These are phyloP conservation scores for Protomyces inouyei DNA, from an alignment of 1,139 yeast genomes.

Conservation along the genomic window DNA sequence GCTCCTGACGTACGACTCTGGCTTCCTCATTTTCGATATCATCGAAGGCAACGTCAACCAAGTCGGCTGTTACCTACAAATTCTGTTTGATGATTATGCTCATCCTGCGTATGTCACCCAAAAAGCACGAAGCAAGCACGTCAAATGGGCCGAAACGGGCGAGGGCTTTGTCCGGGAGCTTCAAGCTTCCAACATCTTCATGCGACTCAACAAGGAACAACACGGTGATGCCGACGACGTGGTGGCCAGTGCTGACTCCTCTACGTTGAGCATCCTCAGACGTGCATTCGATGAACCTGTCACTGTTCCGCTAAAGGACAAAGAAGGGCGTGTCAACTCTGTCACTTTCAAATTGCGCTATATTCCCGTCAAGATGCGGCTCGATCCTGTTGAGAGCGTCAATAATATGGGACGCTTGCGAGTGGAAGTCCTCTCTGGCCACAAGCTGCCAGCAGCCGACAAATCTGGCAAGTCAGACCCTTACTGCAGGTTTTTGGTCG, in stretches of 20 bases:
- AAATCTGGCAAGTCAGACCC: constrained; percentile 93
- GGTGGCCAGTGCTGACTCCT: constrained; percentile 59
- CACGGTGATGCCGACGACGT: constrained; percentile 53
- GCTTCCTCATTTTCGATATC: constrained; percentile 68
- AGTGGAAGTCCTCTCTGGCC: constrained; percentile 61
- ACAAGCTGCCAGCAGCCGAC: constrained; percentile 75
- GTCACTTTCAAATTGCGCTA: constrained; percentile 60
- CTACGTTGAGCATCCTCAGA: constrained; percentile 63
- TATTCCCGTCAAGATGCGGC: constrained; percentile 64
- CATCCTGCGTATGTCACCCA: constrained; percentile 57
- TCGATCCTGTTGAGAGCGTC: constrained; percentile 72
- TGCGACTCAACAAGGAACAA: constrained; percentile 53
- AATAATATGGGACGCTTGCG: constrained; percentile 69
- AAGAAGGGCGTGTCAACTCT: constrained; percentile 41
- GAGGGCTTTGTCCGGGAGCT: constrained; percentile 72
- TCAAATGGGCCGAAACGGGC: constrained; percentile 56
- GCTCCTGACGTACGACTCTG: constrained; percentile 59
- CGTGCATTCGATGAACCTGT: constrained; percentile 58
- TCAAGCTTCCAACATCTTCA: constrained; percentile 61
- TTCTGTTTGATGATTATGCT: constrained; percentile 69
- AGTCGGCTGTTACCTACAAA: constrained; percentile 59
- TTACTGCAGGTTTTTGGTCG: constrained; percentile 60
- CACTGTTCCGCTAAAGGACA: constrained; percentile 29
- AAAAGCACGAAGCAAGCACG: constrained; percentile 44
- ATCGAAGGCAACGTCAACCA: constrained; percentile 54